Evolutionary conservation across 2,329 filamentous ascomycete species (phyloP).

Genomic region (Phoma sp.): DNA sequence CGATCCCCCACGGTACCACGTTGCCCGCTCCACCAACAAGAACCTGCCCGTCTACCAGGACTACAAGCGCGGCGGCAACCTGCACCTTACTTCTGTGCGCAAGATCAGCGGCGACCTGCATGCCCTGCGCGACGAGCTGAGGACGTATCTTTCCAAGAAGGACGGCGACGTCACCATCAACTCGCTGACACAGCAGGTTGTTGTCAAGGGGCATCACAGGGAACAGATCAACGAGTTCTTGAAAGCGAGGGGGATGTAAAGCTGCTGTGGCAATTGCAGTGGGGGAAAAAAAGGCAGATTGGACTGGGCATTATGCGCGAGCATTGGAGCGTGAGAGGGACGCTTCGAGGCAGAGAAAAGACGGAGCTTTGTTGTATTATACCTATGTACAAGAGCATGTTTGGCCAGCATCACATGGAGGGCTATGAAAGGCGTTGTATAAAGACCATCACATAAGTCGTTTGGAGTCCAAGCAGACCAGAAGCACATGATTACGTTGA

Average conservation of each 20-base stretch:
- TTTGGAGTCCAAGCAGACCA: no score
- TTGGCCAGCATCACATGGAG: neutral
- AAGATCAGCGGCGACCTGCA: conserved; percentile 77
- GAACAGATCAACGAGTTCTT: conserved; percentile 21
- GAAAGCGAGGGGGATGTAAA: conserved; percentile 25
- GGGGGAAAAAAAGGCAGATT: neutral
- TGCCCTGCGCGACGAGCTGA: conserved; percentile 69
- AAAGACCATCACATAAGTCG: neutral
- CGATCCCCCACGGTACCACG: conserved; percentile 64
- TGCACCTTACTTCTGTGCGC: conserved; percentile 75
- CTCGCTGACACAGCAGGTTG: conserved; percentile 71
- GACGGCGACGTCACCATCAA: conserved; percentile 63
- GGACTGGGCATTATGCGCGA: neutral
- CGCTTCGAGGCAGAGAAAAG: neutral
- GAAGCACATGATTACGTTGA: no score
- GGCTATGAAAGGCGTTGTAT: neutral
- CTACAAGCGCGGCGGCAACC: conserved; percentile 75
- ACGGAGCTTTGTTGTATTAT: conserved; percentile 9
- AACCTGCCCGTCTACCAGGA: conserved; percentile 79
- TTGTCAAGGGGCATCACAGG: conserved; percentile 39
- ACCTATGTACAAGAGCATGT: conserved; percentile 12
- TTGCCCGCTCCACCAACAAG: conserved; percentile 72
- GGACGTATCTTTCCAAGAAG: conserved; percentile 62
- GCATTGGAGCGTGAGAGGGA: neutral
- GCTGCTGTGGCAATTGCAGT: neutral